These are phyloP conservation scores for Acanthamoeba sp. DNA, from an alignment of 208 protist genomes.

Conservation along the genomic window DNA sequence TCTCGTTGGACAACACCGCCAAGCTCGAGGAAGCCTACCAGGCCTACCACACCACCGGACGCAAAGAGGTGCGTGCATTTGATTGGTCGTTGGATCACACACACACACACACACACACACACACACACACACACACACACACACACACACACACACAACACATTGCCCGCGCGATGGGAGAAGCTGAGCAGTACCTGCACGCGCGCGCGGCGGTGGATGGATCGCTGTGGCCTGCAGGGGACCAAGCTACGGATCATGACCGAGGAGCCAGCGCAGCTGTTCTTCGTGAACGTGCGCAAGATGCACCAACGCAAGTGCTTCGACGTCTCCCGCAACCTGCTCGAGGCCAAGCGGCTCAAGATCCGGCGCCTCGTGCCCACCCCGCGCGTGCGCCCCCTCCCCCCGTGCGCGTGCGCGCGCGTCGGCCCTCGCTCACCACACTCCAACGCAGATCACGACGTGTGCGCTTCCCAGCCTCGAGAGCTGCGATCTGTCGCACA, in stretches of 20 bases:
- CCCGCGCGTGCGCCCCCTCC: not conserved
- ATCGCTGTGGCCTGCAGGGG: not conserved
- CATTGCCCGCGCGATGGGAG: too few species aligned
- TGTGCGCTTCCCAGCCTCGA: not conserved
- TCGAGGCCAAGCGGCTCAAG: conserved; percentile 50
- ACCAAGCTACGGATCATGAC: conserved; percentile 27
- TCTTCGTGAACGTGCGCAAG: conserved; percentile 58
- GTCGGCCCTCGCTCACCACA: not conserved
- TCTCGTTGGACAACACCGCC: conserved; percentile 4
- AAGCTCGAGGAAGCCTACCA: conserved; percentile 55
- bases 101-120: too few species aligned
- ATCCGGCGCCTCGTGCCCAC: not conserved
- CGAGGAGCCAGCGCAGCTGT: conserved; percentile 36
- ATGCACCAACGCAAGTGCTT: conserved; percentile 54
- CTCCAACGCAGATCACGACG: not conserved
- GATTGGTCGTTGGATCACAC: too few species aligned
- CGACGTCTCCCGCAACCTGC: conserved; percentile 43
- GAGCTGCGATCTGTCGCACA: conserved; percentile 49
- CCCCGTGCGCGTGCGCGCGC: not conserved
- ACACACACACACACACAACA: too few species aligned
- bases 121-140: not conserved
- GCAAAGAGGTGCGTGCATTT: not conserved
- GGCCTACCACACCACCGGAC: not conserved
- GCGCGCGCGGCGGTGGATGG: too few species aligned
- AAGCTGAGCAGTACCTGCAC: too few species aligned